Conservation (phyloP, 2,329 filamentous ascomycete species). For the Nigrospora oryzae region DNA sequence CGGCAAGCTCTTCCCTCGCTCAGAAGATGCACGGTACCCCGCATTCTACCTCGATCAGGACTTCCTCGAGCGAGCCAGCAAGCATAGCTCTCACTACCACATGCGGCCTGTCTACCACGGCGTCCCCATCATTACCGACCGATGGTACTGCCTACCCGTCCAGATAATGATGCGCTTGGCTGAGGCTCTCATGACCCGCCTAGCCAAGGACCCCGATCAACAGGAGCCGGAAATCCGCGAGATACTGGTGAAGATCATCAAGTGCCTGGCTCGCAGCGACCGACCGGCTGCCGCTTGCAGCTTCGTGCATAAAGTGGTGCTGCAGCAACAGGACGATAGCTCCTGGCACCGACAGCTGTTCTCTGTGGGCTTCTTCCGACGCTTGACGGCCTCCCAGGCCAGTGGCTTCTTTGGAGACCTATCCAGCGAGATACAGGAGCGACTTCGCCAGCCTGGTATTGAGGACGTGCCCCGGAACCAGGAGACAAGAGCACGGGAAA, state of each 20-base stretch:
- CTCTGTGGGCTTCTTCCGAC: slow-evolving; percentile 14
- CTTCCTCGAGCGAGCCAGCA: slow-evolving; percentile 8
- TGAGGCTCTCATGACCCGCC: slow-evolving; percentile 4
- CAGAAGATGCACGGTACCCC: slow-evolving; percentile 9
- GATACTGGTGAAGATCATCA: slow-evolving; percentile 8
- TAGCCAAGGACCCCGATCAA: neutral
- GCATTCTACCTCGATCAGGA: slow-evolving; percentile 10
- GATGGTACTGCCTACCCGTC: slow-evolving; percentile 3
- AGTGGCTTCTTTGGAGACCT: slow-evolving; percentile 17
- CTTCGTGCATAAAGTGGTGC: slow-evolving; percentile 18
- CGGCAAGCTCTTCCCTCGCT: slow-evolving; percentile 8
- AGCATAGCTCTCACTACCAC: slow-evolving; percentile 3
- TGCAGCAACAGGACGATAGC: slow-evolving; percentile 18
- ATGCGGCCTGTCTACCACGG: slow-evolving; percentile 5
- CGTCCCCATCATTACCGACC: slow-evolving; percentile 3
- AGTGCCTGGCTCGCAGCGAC: slow-evolving; percentile 16
- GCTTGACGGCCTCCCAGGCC: slow-evolving; percentile 15
- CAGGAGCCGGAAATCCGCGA: slow-evolving; percentile 1
- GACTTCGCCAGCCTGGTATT: slow-evolving; percentile 11
- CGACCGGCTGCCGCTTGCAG: slow-evolving; percentile 19
- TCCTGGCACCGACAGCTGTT: slow-evolving; percentile 24
- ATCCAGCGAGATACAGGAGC: slow-evolving; percentile 16
- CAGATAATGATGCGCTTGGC: slow-evolving; percentile 2
- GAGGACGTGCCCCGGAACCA: neutral
- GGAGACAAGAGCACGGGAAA: neutral